phyloP scores from a whole-genome alignment of 2,329 filamentous ascomycete genomes.

The Ophiobolus disseminans region DNA sequence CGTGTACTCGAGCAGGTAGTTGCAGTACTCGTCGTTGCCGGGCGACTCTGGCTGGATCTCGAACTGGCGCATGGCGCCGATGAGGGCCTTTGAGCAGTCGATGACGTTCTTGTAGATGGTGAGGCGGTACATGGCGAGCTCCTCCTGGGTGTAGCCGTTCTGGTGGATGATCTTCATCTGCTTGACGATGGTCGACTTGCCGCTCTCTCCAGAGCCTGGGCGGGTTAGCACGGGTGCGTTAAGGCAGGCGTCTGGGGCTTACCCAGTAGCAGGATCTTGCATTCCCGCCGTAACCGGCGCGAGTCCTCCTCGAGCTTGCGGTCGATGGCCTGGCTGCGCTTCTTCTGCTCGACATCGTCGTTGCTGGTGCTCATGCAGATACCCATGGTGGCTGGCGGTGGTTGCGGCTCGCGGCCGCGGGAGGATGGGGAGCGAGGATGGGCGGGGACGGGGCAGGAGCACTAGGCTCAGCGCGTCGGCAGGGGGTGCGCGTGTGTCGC shows the following conservation, averaged over 20 bases:
- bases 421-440: conserved; percentile 20
- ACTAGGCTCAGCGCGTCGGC: conserved; percentile 42
- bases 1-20: conserved; percentile 85
- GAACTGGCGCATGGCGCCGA: conserved; percentile 91
- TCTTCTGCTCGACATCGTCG: conserved; percentile 91
- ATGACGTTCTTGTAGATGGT: conserved; percentile 98
- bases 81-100: conserved; percentile 93
- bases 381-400: conserved; percentile 71
- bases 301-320: conserved; percentile 93
- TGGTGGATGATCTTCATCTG: conserved; percentile 99
- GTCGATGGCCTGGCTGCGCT: conserved; percentile 95
- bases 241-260: conserved; percentile 47
- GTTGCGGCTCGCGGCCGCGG: conserved; percentile 41
- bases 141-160: conserved; percentile 94
- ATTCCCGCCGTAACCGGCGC: conserved; percentile 90
- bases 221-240: conserved; percentile 33
- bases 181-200: conserved; percentile 99
- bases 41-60: conserved; percentile 78
- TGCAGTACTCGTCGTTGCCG: conserved; percentile 74
- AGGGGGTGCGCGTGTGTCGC: conserved; percentile 20
- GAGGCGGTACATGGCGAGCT: conserved; percentile 90
- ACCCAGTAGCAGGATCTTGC: conserved; percentile 98
- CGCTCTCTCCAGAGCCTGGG: conserved; percentile 93
- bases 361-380: conserved; percentile 88
- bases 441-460: conserved; percentile 31